Evolutionary conservation across 768 basidiomycete species (phyloP).

Genomic region (Ramaria sp.): DNA sequence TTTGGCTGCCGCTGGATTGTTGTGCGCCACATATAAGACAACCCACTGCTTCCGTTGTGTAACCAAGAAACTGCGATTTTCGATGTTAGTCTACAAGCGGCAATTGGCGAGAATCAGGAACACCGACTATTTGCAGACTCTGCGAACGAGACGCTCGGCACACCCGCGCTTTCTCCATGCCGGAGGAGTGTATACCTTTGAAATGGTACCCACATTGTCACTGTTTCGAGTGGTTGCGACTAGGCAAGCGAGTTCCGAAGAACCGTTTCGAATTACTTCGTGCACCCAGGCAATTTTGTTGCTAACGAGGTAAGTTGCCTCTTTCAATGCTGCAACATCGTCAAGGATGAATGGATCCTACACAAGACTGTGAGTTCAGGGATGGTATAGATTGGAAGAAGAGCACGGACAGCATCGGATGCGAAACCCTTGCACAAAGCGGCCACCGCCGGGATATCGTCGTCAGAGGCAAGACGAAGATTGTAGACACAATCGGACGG

Average conservation of each 20-base stretch:
- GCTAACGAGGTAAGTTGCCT: constrained; percentile 41
- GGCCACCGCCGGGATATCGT: constrained; percentile 34
- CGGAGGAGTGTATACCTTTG: constrained; percentile 59
- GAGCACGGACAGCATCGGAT: constrained; percentile 38
- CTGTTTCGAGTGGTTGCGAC: constrained; percentile 59
- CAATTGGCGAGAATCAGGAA: constrained; percentile 5
- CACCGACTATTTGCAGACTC: constrained; percentile 32
- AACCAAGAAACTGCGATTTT: constrained; percentile 26
- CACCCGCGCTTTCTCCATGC: constrained; percentile 41
- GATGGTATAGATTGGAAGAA: not conserved
- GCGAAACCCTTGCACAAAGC: constrained; percentile 48
- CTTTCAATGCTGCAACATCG: constrained; percentile 29
- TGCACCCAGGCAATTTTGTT: constrained; percentile 51
- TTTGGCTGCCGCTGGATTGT: constrained; percentile 38
- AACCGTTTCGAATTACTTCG: constrained; percentile 23
- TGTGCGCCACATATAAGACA: constrained; percentile 56
- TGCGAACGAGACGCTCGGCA: constrained; percentile 51
- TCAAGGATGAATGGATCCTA: constrained; percentile 49
- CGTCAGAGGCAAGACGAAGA: constrained; percentile 32
- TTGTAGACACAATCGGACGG: constrained; percentile 16
- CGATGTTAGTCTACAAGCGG: not conserved
- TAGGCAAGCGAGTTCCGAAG: constrained; percentile 41
- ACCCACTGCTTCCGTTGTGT: constrained; percentile 38
- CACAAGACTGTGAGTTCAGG: not conserved
- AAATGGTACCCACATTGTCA: constrained; percentile 46